Evolutionary conservation across 2,329 filamentous ascomycete species (phyloP).

Genomic region (Verticillium klebahnii): DNA sequence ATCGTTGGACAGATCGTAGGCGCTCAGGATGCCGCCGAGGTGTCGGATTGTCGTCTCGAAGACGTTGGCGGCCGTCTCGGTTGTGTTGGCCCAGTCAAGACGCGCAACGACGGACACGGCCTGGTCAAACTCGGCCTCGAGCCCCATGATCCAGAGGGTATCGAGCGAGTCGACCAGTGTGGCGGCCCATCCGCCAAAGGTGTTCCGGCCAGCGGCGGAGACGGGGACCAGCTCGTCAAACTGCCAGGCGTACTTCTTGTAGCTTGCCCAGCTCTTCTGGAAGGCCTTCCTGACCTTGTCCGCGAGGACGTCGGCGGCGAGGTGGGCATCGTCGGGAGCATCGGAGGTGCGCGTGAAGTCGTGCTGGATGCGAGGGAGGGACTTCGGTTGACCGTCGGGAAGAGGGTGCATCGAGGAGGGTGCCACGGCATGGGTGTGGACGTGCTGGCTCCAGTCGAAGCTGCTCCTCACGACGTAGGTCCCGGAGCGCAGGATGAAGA

Average conservation of each 20-base stretch:
- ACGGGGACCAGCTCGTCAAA: conserved; percentile 40
- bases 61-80: conserved; percentile 22
- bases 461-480: conserved; percentile 7
- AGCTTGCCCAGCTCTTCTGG: conserved; percentile 33
- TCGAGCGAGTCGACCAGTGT: conserved; percentile 43
- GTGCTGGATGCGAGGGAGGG: conserved; percentile 10
- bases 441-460: conserved; percentile 11
- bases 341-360: background rate
- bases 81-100: conserved; percentile 40
- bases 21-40: conserved; percentile 62
- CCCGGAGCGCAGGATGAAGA: conserved; percentile 1
- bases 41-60: conserved; percentile 72
- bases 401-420: conserved; percentile 8
- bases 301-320: background rate
- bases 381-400: conserved; percentile 3
- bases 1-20: conserved; percentile 60
- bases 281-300: conserved; percentile 19
- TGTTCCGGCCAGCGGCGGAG: conserved; percentile 28
- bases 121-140: conserved; percentile 43
- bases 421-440: conserved; percentile 1
- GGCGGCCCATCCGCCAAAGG: conserved; percentile 44
- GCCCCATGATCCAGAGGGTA: conserved; percentile 50
- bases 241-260: conserved; percentile 38
- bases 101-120: conserved; percentile 36
- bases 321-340: background rate